Evolutionary conservation across 768 basidiomycete species (phyloP).

Genomic region (Pseudohyphozyma bogoriensis): DNA sequence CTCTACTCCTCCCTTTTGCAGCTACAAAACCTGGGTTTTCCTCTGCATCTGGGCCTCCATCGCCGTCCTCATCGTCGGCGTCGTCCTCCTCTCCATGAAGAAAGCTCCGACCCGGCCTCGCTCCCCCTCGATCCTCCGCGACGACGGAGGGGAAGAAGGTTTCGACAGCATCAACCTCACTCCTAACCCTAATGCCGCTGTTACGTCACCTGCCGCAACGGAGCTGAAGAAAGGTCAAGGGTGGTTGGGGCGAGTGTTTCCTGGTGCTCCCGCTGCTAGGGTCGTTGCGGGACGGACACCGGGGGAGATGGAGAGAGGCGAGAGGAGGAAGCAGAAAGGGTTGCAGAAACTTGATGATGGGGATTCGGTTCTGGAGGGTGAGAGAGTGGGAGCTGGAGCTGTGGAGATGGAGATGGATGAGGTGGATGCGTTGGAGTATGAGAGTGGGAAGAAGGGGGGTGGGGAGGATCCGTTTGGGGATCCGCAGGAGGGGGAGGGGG

Average conservation of each 20-base stretch:
- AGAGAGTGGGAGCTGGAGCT: constrained; percentile 1
- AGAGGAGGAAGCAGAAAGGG: constrained; percentile 31
- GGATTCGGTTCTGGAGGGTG: constrained; percentile 38
- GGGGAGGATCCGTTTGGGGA: neutral
- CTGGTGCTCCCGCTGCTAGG: constrained; percentile 7
- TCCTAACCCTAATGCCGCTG: neutral
- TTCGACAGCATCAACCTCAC: constrained; percentile 21
- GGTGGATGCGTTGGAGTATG: constrained; percentile 21
- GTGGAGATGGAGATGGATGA: constrained; percentile 23
- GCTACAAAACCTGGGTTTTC: constrained; percentile 40
- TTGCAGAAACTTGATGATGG: constrained; percentile 45
- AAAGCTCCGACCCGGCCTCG: constrained; percentile 35
- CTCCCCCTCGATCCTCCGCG: constrained; percentile 26
- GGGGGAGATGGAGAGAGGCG: constrained; percentile 9
- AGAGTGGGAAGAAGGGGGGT: neutral
- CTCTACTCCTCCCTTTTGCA: neutral
- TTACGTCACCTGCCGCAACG: neutral
- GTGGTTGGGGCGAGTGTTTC: neutral
- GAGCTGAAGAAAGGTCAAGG: neutral
- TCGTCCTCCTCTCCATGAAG: constrained; percentile 66
- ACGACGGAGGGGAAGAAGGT: constrained; percentile 40
- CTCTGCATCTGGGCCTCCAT: constrained; percentile 82
- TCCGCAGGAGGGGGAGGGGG: neutral
- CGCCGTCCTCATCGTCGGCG: constrained; percentile 72
- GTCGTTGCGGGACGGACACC: constrained; percentile 11